Evolutionary conservation across 169 alveolate species (phyloP).

Genomic region (Plasmodium gonderi): DNA sequence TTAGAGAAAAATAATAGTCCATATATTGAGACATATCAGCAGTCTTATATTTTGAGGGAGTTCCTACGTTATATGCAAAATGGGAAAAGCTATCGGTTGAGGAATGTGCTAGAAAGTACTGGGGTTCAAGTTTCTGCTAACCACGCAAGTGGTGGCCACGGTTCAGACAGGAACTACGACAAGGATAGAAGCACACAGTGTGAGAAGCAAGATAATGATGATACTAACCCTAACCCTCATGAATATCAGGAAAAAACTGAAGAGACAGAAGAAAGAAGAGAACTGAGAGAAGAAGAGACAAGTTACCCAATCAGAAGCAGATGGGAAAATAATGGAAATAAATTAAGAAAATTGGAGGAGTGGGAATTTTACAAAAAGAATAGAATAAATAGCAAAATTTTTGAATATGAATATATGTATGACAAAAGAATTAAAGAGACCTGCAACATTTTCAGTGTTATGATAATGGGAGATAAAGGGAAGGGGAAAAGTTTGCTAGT

Average conservation of each 20-base stretch:
- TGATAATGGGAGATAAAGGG: slow-evolving; percentile 43
- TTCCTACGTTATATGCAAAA: slow-evolving; percentile 5
- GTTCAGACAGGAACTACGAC: not conserved
- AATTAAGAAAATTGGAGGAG: not conserved
- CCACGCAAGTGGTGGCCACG: not conserved
- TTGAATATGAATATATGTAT: not conserved
- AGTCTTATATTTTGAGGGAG: slow-evolving; percentile 38
- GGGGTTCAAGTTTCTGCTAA: not conserved
- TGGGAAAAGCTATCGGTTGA: not conserved
- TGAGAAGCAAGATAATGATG: no score
- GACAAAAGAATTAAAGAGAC: not conserved
- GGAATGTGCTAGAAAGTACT: not conserved
- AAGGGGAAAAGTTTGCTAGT: slow-evolving; percentile 42
- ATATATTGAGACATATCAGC: slow-evolving; percentile 41
- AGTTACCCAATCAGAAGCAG: no score
- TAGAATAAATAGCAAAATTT: not conserved
- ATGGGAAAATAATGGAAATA: not conserved
- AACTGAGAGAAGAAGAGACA: no score
- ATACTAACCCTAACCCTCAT: no score
- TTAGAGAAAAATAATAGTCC: slow-evolving; percentile 4
- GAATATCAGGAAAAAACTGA: no score
- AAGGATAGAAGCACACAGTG: no score
- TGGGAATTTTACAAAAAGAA: slow-evolving; percentile 21
- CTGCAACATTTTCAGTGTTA: slow-evolving; percentile 4
- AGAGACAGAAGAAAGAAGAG: no score